These are phyloP conservation scores for Phialocephala sp. DNA, from an alignment of 2,329 filamentous ascomycete species.

Conservation along the genomic window DNA sequence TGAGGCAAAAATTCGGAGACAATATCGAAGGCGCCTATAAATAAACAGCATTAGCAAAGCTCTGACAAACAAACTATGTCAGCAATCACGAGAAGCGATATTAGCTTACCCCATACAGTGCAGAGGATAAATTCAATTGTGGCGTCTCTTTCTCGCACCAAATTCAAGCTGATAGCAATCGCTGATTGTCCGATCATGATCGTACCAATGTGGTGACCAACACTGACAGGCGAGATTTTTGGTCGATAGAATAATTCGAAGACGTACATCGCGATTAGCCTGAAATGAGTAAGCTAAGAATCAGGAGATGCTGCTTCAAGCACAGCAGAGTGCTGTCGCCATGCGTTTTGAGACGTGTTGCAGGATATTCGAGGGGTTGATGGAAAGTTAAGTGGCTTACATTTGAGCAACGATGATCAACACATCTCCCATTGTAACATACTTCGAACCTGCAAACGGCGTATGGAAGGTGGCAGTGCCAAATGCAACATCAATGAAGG, in stretches of 20 bases:
- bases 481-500: slow-evolving; percentile 48
- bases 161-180: slow-evolving; percentile 46
- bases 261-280: slow-evolving; percentile 52
- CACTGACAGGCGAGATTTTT: slow-evolving; percentile 49
- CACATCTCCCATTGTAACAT: slow-evolving; percentile 49
- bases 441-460: slow-evolving; percentile 39
- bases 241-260: slow-evolving; percentile 52
- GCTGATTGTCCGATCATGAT: slow-evolving; percentile 48
- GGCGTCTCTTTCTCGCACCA: slow-evolving; percentile 37
- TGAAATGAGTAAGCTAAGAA: slow-evolving; percentile 11
- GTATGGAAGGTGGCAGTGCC: slow-evolving; percentile 43
- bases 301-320: not conserved
- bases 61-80: not conserved
- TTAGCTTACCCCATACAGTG: slow-evolving; percentile 38
- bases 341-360: too few species aligned
- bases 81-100: not conserved
- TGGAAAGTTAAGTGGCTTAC: slow-evolving; percentile 10
- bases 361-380: not conserved
- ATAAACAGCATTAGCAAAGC: slow-evolving; percentile 25
- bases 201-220: slow-evolving; percentile 47
- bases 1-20: slow-evolving; percentile 54
- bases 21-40: slow-evolving; percentile 51
- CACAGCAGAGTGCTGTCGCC: not conserved
- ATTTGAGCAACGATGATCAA: slow-evolving; percentile 48
- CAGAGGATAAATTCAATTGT: slow-evolving; percentile 42